Conservation (phyloP, 1,139 yeast species). For the Wickerhamiella pararugosa region DNA sequence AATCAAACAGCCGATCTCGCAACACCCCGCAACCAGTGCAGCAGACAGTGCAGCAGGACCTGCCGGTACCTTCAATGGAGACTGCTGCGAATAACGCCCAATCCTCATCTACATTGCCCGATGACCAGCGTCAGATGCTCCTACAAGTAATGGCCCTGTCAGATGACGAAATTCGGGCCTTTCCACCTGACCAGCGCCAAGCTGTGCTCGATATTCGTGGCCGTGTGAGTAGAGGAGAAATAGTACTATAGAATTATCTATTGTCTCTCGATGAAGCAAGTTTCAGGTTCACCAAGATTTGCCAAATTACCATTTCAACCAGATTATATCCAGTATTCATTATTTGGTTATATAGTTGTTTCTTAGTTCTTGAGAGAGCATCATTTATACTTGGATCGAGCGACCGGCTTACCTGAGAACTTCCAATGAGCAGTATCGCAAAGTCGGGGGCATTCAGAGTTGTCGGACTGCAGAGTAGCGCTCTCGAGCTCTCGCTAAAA, state of each 20-base stretch:
- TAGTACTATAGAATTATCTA: slow-evolving; percentile 5
- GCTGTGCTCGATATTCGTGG: slow-evolving; percentile 19
- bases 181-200: slow-evolving; percentile 43
- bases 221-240: slow-evolving; percentile 21
- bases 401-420: too few species aligned
- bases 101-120: background rate
- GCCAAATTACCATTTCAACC: too few species aligned
- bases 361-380: too few species aligned
- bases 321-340: too few species aligned
- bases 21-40: background rate
- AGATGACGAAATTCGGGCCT: slow-evolving; percentile 43
- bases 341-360: too few species aligned
- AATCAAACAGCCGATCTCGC: background rate
- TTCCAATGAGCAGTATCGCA: too few species aligned
- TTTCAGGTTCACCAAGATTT: too few species aligned
- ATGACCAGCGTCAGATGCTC: slow-evolving; percentile 26
- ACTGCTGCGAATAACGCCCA: background rate
- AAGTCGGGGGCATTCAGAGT: too few species aligned
- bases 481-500: too few species aligned
- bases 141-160: slow-evolving; percentile 39
- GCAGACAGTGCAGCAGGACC: background rate
- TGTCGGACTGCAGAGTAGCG: too few species aligned
- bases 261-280: too few species aligned
- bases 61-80: background rate
- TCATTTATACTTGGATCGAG: too few species aligned